These are phyloP conservation scores for Bipolaris victoriae DNA, from an alignment of 2,329 filamentous ascomycete genomes.

Conservation along the genomic window DNA sequence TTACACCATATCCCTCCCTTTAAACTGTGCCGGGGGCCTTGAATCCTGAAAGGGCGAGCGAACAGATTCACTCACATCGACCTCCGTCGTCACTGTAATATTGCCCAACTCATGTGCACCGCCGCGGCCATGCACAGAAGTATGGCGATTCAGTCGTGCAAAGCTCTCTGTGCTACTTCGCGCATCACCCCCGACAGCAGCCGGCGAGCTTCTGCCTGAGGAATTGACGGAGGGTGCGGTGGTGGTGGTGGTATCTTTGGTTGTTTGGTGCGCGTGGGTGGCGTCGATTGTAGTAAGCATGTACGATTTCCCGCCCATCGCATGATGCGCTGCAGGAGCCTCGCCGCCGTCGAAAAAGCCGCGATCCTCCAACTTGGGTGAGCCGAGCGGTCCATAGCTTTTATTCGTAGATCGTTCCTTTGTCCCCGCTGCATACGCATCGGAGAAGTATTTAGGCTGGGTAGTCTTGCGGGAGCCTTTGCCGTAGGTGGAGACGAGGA, in stretches of 20 bases:
- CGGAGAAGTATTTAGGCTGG: conserved; percentile 19
- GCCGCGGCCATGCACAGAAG: not conserved
- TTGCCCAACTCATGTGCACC: conserved; percentile 1
- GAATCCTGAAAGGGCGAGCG: not conserved
- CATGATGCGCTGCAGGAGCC: not conserved
- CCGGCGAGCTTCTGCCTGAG: conserved; percentile 13
- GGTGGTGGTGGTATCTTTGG: not conserved
- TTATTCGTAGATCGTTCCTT: conserved; percentile 13
- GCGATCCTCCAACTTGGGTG: conserved; percentile 4
- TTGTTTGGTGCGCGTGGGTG: not conserved
- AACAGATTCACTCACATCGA: conserved; percentile 18
- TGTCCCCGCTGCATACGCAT: conserved; percentile 28
- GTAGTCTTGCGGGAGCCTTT: conserved; percentile 25
- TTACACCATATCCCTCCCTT: conserved; percentile 10
- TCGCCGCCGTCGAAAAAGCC: conserved; percentile 3
- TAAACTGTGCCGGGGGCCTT: not conserved
- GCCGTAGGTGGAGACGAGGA: conserved; percentile 44
- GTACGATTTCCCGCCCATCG: conserved; percentile 8
- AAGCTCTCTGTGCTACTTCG: conserved; percentile 14
- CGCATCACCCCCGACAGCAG: not conserved
- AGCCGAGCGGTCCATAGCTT: conserved; percentile 14
- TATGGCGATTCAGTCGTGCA: not conserved
- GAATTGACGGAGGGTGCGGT: not conserved
- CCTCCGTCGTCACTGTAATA: conserved; percentile 21
- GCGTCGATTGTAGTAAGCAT: conserved; percentile 21